phyloP scores from a whole-genome alignment of 345 rosid genomes.

The Citrus mangshanensis region DNA sequence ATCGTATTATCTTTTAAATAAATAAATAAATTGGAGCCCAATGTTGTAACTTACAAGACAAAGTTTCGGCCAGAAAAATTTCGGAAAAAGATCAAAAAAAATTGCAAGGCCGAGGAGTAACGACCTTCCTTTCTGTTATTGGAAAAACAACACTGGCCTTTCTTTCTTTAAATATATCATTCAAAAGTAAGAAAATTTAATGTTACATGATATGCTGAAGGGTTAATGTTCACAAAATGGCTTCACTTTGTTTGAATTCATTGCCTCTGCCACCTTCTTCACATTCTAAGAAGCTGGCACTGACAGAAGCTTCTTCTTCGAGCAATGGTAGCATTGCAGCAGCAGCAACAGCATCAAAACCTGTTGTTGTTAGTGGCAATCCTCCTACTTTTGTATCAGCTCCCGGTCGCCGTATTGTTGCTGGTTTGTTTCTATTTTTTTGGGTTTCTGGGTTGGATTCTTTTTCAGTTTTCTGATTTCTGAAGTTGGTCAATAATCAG shows the following conservation, averaged over 20 bases:
- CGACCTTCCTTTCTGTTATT: not conserved
- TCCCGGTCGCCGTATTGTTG: conserved; percentile 85
- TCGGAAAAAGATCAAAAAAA: not conserved
- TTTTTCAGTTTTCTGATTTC: not conserved
- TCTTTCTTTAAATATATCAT: not conserved
- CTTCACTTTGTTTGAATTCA: conserved; percentile 61
- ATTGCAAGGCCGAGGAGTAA: conserved; percentile 13
- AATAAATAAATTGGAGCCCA: not conserved
- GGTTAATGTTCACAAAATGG: conserved; percentile 36
- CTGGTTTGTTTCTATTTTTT: conserved; percentile 43
- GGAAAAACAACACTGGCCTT: not conserved
- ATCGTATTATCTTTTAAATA: too few species aligned
- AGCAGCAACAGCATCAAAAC: conserved; percentile 38
- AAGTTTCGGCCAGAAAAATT: conserved; percentile 16
- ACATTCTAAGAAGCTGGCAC: conserved; percentile 36
- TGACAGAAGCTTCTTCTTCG: conserved; percentile 34
- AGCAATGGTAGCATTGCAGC: conserved; percentile 17
- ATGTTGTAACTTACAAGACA: not conserved
- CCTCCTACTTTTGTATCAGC: conserved; percentile 92
- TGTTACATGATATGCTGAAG: conserved; percentile 14
- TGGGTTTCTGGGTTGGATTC: not conserved
- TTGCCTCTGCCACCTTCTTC: conserved; percentile 49
- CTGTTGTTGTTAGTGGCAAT: conserved; percentile 66
- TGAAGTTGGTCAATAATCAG: not conserved
- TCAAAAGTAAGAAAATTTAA: conserved; percentile 15